phyloP scores from a whole-genome alignment of 192 early-diverging fungal genomes.

The Physocladia obscura region DNA sequence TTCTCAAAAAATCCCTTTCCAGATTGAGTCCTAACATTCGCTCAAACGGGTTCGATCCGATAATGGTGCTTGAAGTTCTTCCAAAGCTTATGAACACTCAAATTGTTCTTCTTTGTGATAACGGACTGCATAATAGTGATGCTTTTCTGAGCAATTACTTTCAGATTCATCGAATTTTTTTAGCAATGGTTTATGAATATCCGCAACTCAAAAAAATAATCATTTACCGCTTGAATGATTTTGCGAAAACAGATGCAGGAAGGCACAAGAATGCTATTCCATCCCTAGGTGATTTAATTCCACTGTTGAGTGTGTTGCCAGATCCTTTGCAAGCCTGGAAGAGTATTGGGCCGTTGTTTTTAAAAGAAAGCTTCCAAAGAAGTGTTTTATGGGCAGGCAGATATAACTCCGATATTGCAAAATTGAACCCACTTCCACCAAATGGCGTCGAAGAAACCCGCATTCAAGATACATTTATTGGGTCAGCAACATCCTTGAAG shows the following conservation, averaged over 20 bases:
- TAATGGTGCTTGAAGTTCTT: constrained; percentile 31
- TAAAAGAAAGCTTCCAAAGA: constrained; percentile 22
- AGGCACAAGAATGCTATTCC: constrained; percentile 26
- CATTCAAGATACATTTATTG: constrained; percentile 12
- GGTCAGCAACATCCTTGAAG: constrained; percentile 3
- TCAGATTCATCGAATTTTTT: constrained; percentile 36
- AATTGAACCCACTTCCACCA: neutral
- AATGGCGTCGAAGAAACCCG: constrained; percentile 7
- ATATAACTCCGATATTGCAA: constrained; percentile 22
- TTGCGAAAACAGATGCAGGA: constrained; percentile 12
- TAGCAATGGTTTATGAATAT: constrained; percentile 31
- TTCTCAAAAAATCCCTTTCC: constrained; percentile 25
- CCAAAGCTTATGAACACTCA: constrained; percentile 44
- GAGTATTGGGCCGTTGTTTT: constrained; percentile 11
- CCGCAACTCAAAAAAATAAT: constrained; percentile 24
- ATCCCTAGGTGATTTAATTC: constrained; percentile 37
- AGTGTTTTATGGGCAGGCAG: constrained; percentile 30
- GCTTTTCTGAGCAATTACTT: constrained; percentile 31
- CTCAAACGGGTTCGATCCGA: constrained; percentile 27
- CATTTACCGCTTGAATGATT: constrained; percentile 6
- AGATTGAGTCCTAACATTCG: constrained; percentile 25
- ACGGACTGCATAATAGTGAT: constrained; percentile 30
- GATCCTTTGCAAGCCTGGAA: constrained; percentile 11
- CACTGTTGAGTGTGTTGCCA: constrained; percentile 24
- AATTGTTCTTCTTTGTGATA: constrained; percentile 35